Evolutionary conservation across 2,329 filamentous ascomycete genomes (phyloP).

Genomic region (Sarocladium oryzae): DNA sequence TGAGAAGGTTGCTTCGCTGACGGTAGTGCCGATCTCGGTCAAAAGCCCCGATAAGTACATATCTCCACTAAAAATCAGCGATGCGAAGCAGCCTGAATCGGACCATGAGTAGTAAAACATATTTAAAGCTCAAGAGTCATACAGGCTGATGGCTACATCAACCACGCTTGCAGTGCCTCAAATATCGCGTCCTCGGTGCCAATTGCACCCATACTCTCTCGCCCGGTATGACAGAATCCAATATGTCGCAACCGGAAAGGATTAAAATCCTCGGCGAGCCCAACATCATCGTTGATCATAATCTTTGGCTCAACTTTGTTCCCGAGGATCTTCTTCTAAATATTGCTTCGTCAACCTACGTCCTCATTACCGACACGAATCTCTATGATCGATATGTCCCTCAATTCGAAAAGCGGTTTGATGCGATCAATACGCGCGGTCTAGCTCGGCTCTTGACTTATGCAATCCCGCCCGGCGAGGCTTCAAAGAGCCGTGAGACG

Average conservation of each 20-base stretch:
- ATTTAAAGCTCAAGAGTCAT: not conserved
- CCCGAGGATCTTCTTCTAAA: constrained; percentile 69
- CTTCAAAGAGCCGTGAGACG: constrained; percentile 85
- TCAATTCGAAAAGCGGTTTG: constrained; percentile 51
- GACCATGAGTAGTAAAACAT: not conserved
- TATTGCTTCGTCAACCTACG: constrained; percentile 74
- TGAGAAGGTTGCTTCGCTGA: no score
- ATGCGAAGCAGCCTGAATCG: not conserved
- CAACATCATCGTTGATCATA: constrained; percentile 86
- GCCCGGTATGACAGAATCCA: constrained; percentile 20
- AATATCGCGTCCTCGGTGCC: not conserved
- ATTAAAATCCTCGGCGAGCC: constrained; percentile 85
- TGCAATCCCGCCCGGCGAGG: constrained; percentile 83
- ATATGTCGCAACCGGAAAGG: constrained; percentile 37
- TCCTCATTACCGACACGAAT: constrained; percentile 95
- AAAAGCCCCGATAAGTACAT: not conserved
- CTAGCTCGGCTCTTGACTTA: constrained; percentile 72
- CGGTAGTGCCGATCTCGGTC: not conserved
- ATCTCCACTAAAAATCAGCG: not conserved
- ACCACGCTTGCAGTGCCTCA: not conserved
- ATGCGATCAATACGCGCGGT: constrained; percentile 20
- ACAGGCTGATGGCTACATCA: not conserved
- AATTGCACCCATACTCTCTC: not conserved
- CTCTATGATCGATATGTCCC: constrained; percentile 74
- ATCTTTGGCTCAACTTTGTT: constrained; percentile 79